Conservation (phyloP, 305 asterid genomes). For the Solanum hybrid region DNA sequence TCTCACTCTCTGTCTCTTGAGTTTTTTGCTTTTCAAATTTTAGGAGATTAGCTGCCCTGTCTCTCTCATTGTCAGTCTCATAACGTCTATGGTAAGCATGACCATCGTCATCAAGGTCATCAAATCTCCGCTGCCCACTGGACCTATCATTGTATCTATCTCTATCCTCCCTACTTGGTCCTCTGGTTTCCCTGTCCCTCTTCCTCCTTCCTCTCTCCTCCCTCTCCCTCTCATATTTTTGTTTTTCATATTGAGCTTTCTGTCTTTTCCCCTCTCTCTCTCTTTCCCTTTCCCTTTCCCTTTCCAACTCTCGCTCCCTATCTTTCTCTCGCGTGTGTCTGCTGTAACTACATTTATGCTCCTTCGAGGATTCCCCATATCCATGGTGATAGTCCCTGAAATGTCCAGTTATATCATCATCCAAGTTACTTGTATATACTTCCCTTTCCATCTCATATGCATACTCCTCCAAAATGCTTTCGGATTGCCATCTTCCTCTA, state of each 20-base stretch:
- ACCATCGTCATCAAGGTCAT: constrained; percentile 27
- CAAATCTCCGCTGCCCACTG: constrained; percentile 32
- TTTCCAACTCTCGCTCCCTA: constrained; percentile 18
- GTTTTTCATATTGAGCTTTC: constrained; percentile 20
- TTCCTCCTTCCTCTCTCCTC: constrained; percentile 24
- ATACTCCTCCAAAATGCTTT: constrained; percentile 40
- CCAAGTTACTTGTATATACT: not conserved
- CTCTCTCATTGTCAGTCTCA: constrained; percentile 34
- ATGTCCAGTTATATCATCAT: not conserved
- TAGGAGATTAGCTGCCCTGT: constrained; percentile 23
- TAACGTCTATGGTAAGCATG: constrained; percentile 36
- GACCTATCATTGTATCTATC: constrained; percentile 2
- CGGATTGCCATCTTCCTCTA: constrained; percentile 53
- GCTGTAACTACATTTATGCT: constrained; percentile 38
- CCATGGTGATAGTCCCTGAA: not conserved
- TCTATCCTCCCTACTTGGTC: not conserved
- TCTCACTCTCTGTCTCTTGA: constrained; percentile 24
- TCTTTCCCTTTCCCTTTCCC: constrained; percentile 7
- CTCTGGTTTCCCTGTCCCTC: constrained; percentile 8
- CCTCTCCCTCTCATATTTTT: constrained; percentile 18
- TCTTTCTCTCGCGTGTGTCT: constrained; percentile 22
- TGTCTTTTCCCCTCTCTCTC: constrained; percentile 23
- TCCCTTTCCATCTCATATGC: not conserved
- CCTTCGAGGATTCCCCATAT: constrained; percentile 9
- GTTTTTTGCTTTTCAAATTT: constrained; percentile 18